Evolutionary conservation across 2,329 filamentous ascomycete species (phyloP).

Genomic region (Trichoderma sp.): DNA sequence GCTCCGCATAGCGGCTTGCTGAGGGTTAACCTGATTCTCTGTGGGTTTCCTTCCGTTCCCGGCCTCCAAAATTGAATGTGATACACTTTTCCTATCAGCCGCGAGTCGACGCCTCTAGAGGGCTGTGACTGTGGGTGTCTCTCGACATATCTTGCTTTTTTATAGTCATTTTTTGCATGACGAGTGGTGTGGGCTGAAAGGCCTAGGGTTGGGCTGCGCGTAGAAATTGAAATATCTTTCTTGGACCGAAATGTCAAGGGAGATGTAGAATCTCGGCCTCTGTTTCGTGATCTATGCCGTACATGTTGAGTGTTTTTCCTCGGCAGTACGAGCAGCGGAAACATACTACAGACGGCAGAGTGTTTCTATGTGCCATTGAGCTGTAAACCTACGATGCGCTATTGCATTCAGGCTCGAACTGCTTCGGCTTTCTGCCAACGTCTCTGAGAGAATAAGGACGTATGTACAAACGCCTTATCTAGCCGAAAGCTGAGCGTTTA

Average conservation of each 20-base stretch:
- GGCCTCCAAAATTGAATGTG: slow-evolving; percentile 49
- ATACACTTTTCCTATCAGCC: slow-evolving; percentile 49
- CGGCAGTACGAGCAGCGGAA: not conserved
- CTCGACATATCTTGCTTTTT: slow-evolving; percentile 15
- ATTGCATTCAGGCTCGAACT: not conserved
- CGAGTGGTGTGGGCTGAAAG: not conserved
- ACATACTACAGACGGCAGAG: not conserved
- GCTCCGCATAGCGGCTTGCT: slow-evolving; percentile 56
- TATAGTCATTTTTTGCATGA: not conserved
- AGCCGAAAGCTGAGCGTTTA: not conserved
- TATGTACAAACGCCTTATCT: not conserved
- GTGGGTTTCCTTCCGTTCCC: slow-evolving; percentile 56
- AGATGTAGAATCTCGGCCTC: not conserved
- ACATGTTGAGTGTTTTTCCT: not conserved
- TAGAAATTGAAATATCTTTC: not conserved
- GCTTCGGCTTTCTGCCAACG: not conserved
- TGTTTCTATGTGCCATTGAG: not conserved
- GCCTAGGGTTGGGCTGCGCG: not conserved
- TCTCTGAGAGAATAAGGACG: not conserved
- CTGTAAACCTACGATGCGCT: not conserved
- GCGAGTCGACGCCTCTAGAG: slow-evolving; percentile 34
- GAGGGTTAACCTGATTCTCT: slow-evolving; percentile 46
- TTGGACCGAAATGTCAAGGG: not conserved
- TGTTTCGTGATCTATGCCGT: not conserved
- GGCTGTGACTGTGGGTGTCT: slow-evolving; percentile 49